A percentile compares a stretch with the other conserved stretches of the same genome.
phyloP scores from a whole-genome alignment of 2,329 filamentous ascomycete species.

The Colletotrichum sidae region DNA sequence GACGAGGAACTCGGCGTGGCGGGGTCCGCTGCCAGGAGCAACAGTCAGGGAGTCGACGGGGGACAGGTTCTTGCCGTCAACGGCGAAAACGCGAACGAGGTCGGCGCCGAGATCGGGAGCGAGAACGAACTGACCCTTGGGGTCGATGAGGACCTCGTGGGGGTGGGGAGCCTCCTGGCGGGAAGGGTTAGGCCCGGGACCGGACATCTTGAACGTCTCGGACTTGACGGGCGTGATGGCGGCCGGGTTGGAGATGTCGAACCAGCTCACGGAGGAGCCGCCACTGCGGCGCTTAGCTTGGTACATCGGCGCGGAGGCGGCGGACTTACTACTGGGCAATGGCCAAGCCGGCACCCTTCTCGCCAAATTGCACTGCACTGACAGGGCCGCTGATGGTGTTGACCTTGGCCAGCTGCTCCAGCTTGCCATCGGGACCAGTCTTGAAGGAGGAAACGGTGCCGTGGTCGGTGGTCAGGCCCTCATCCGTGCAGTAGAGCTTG shows the following conservation, averaged over 20 bases:
- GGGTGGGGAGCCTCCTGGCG: slow-evolving; percentile 71
- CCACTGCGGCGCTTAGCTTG: slow-evolving; percentile 43
- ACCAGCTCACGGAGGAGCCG: slow-evolving; percentile 57
- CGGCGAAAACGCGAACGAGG: slow-evolving; percentile 66
- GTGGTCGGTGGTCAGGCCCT: slow-evolving; percentile 60
- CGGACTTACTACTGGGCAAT: slow-evolving; percentile 59
- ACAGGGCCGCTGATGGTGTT: slow-evolving; percentile 56
- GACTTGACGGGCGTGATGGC: slow-evolving; percentile 51
- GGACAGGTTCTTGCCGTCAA: slow-evolving; percentile 60
- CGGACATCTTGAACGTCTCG: slow-evolving; percentile 52
- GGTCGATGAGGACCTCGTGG: slow-evolving; percentile 74
- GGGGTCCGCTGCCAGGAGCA: slow-evolving; percentile 69
- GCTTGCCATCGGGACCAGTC: slow-evolving; percentile 50
- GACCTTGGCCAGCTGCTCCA: slow-evolving; percentile 51
- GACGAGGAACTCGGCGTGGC: slow-evolving; percentile 71
- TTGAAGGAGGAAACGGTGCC: slow-evolving; percentile 60
- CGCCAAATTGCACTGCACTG: slow-evolving; percentile 56
- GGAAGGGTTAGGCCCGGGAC: slow-evolving; percentile 51
- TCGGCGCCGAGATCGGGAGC: slow-evolving; percentile 76
- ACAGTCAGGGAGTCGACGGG: slow-evolving; percentile 54
- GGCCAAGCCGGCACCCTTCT: slow-evolving; percentile 52
- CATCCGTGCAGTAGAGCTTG: slow-evolving; percentile 70
- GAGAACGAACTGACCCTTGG: slow-evolving; percentile 71
- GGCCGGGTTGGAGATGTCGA: slow-evolving; percentile 54
- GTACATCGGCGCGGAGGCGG: neutral